Conservation (phyloP, 768 basidiomycete species). For the Scleroderma bovista region DNA sequence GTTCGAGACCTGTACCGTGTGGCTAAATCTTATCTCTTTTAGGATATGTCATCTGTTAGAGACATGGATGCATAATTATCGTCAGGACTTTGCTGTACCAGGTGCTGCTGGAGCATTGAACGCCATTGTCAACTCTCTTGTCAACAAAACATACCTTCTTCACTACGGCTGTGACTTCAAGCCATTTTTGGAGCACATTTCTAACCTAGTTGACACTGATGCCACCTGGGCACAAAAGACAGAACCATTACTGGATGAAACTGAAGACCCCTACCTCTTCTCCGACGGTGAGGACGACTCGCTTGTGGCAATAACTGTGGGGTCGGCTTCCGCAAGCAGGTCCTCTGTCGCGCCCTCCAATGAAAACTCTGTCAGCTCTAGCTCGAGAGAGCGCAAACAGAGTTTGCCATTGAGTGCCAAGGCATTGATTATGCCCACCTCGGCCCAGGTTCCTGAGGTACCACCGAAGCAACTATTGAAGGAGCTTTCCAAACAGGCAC, state of each 20-base stretch:
- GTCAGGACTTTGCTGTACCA: constrained; percentile 74
- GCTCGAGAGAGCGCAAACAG: constrained; percentile 56
- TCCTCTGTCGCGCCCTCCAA: constrained; percentile 16
- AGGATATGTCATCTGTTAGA: constrained; percentile 80
- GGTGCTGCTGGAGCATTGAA: constrained; percentile 67
- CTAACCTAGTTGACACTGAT: constrained; percentile 62
- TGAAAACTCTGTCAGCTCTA: constrained; percentile 20
- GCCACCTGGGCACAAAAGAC: constrained; percentile 68
- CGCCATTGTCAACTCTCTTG: constrained; percentile 74
- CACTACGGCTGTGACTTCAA: constrained; percentile 83
- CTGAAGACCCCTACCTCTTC: constrained; percentile 53
- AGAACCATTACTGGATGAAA: constrained; percentile 52
- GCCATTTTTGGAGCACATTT: constrained; percentile 68
- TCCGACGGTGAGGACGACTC: constrained; percentile 50
- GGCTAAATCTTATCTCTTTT: background rate
- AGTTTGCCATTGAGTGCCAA: constrained; percentile 55
- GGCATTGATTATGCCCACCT: constrained; percentile 35
- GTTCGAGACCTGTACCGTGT: constrained; percentile 3
- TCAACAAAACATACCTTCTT: constrained; percentile 73
- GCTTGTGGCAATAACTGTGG: constrained; percentile 22
- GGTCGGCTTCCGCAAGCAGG: constrained; percentile 24
- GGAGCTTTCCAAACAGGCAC: constrained; percentile 53
- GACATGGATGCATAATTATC: constrained; percentile 71
- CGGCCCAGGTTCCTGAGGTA: constrained; percentile 31
- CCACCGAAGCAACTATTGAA: constrained; percentile 55